Conservation (phyloP, 176 grass and related monocot genomes). For the Elymus sibiricus region DNA sequence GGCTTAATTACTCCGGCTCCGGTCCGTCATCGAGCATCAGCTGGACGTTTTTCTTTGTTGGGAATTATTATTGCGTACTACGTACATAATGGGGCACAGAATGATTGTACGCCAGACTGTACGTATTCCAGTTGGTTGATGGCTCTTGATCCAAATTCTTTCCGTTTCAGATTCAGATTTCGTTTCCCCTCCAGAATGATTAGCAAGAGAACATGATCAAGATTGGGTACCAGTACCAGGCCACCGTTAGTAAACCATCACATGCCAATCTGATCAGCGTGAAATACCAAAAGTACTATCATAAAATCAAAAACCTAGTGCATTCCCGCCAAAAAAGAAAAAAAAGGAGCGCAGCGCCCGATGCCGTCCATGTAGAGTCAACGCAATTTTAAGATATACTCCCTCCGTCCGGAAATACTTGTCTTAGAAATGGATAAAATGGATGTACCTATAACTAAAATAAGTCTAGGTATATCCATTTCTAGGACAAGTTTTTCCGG, state of each 20-base stretch:
- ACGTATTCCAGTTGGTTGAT: neutral
- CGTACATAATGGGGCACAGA: neutral
- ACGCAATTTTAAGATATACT: neutral
- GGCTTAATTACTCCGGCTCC: no score
- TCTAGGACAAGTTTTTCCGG: no score
- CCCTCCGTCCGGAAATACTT: no score
- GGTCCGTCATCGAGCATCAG: no score
- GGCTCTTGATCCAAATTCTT: neutral
- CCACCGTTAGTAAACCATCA: neutral
- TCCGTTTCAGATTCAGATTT: neutral
- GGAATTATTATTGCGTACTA: neutral
- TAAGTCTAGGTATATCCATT: no score
- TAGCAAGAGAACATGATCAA: neutral
- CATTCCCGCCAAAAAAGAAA: no score
- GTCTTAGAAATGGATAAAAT: no score
- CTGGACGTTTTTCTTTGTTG: neutral
- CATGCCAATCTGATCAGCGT: neutral
- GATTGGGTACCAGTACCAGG: neutral
- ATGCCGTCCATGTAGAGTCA: neutral
- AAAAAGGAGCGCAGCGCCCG: neutral
- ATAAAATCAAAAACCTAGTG: no score
- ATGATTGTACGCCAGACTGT: neutral
- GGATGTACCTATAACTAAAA: no score
- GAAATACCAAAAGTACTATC: neutral
- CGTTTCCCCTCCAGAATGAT: neutral